A percentile compares a stretch with the other conserved stretches of the same genome.
These are phyloP conservation scores for Debaryomyces sp. DNA, from an alignment of 1,139 yeast genomes.

Conservation along the genomic window DNA sequence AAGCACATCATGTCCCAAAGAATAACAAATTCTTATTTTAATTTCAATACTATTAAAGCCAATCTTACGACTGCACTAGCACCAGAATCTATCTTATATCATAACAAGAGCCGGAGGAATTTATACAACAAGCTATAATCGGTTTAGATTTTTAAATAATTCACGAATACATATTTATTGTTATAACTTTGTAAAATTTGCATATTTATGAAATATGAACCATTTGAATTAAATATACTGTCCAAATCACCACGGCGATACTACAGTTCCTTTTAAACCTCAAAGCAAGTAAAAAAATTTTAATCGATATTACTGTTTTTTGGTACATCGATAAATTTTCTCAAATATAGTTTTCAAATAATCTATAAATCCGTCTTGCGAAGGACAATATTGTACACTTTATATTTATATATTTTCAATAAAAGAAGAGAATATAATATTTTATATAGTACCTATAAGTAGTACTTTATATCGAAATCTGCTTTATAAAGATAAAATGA, in stretches of 20 bases:
- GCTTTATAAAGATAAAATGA: background rate
- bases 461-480: background rate
- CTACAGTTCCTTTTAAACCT: too few relatives aligned
- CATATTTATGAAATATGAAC: background rate
- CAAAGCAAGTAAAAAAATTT: too few relatives aligned
- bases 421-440: too few relatives aligned
- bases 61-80: background rate
- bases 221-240: too few relatives aligned
- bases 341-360: background rate
- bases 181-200: background rate
- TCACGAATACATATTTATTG: background rate
- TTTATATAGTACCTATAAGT: too few relatives aligned
- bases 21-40: constrained; percentile 18
- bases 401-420: too few relatives aligned
- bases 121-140: background rate
- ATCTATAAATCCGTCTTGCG: background rate
- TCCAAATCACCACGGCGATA: too few relatives aligned
- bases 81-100: background rate
- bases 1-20: constrained; percentile 29
- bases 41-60: background rate
- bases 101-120: background rate
- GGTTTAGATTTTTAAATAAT: background rate
- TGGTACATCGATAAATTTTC: background rate
- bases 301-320: too few relatives aligned
- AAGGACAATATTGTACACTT: too few relatives aligned